These are phyloP conservation scores for Pleurotus tuoliensis DNA, from an alignment of 768 basidiomycete genomes.

Conservation along the genomic window DNA sequence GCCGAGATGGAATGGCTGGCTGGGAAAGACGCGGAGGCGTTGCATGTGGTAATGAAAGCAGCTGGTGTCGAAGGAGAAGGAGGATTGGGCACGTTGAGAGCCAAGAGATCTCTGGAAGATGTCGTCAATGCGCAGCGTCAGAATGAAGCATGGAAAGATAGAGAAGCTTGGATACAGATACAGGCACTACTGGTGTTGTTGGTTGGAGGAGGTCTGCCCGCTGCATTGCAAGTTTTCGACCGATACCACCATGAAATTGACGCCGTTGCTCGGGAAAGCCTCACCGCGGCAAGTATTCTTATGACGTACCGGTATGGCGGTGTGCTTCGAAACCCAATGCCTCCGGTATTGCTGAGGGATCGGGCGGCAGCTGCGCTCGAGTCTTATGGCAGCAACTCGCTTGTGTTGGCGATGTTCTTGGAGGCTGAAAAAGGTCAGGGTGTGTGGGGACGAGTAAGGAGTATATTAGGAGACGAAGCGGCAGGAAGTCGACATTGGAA, in stretches of 20 bases:
- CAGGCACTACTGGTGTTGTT: slow-evolving; percentile 64
- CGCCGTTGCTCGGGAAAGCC: slow-evolving; percentile 43
- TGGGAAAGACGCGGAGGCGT: slow-evolving; percentile 43
- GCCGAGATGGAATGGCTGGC: slow-evolving; percentile 80
- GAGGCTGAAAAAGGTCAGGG: slow-evolving; percentile 76
- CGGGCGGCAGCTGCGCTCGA: slow-evolving; percentile 51
- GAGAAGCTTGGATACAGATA: slow-evolving; percentile 63
- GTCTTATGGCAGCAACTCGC: slow-evolving; percentile 64
- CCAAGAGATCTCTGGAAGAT: slow-evolving; percentile 62
- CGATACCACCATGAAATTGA: slow-evolving; percentile 22
- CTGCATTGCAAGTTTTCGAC: slow-evolving; percentile 41
- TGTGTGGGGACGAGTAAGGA: slow-evolving; percentile 70
- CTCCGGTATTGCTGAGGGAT: slow-evolving; percentile 55
- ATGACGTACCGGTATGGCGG: slow-evolving; percentile 60
- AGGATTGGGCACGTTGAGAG: slow-evolving; percentile 55
- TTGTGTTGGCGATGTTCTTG: slow-evolving; percentile 68
- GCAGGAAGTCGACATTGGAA: slow-evolving; percentile 40
- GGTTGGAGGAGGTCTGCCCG: slow-evolving; percentile 34
- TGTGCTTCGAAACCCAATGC: slow-evolving; percentile 51
- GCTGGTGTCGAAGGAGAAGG: slow-evolving; percentile 48
- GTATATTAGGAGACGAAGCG: slow-evolving; percentile 48
- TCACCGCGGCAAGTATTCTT: slow-evolving; percentile 50
- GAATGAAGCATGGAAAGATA: slow-evolving; percentile 44
- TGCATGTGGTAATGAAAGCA: slow-evolving; percentile 51
- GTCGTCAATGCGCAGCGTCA: slow-evolving; percentile 24